Percentiles rank a stretch among this genome's conserved stretches.
Evolutionary conservation across 345 rosid genomes (phyloP).

Genomic region (Arabidopsis thaliana): DNA sequence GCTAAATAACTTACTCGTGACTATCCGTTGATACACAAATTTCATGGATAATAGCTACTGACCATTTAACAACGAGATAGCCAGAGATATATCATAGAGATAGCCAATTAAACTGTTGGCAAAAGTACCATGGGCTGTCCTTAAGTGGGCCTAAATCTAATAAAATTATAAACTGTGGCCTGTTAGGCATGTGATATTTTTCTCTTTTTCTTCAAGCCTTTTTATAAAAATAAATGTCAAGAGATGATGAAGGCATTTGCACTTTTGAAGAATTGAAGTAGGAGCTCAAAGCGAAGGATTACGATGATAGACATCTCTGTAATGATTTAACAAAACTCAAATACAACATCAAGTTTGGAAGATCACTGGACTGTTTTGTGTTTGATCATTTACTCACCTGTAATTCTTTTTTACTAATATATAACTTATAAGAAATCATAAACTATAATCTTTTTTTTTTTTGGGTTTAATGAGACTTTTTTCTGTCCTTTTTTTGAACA

Average conservation of each 20-base stretch:
- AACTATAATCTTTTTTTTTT: not conserved
- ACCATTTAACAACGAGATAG: no score
- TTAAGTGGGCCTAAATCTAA: no score
- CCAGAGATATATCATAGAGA: no score
- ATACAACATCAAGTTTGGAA: not conserved
- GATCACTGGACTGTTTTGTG: not conserved
- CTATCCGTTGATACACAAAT: no score
- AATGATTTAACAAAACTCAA: not conserved
- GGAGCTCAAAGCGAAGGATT: not conserved
- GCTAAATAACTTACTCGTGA: not conserved
- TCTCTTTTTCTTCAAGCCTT: no score
- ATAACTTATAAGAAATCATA: not conserved
- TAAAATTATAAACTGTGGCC: no score
- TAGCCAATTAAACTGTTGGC: no score
- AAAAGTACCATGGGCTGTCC: no score
- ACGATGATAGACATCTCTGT: not conserved
- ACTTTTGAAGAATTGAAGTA: constrained; percentile 17
- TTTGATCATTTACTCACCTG: not conserved
- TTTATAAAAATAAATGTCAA: not conserved
- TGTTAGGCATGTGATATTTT: no score
- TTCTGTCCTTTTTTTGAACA: no score
- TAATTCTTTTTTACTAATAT: not conserved
- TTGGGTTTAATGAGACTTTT: no score
- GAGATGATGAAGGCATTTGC: not conserved
- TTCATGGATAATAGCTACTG: no score